Conservation (phyloP, 106 monocot genomes). For the Dioscorea dumetorum region DNA sequence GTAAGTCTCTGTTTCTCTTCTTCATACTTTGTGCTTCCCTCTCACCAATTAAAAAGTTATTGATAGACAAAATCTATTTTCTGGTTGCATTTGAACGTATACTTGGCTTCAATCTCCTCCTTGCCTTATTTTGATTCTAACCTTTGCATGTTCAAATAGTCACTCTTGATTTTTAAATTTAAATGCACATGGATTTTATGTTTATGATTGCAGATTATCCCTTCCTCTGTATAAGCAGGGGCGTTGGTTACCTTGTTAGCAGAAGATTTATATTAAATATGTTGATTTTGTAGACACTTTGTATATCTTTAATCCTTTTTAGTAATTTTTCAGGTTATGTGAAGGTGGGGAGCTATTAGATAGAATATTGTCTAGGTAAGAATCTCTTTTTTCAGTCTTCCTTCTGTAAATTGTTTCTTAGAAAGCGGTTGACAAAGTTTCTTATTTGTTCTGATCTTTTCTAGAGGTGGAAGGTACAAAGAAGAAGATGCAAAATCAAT, state of each 20-base stretch:
- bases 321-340: slow-evolving; percentile 38
- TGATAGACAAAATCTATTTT: no score
- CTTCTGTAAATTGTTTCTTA: no score
- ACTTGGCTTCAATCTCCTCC: no score
- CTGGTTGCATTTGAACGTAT: no score
- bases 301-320: neutral
- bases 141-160: no score
- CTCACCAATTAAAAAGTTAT: no score
- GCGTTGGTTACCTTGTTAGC: no score
- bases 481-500: slow-evolving; percentile 78
- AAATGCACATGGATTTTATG: no score
- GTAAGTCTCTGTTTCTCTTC: slow-evolving; percentile 24
- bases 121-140: no score
- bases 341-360: slow-evolving; percentile 81
- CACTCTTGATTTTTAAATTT: no score
- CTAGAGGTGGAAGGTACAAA: slow-evolving; percentile 68
- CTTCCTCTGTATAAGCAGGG: no score
- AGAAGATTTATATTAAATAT: neutral
- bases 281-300: neutral
- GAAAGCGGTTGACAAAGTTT: neutral
- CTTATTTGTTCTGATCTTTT: slow-evolving; percentile 10
- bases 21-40: neutral
- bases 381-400: neutral
- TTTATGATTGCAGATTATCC: no score
- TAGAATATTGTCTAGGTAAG: slow-evolving; percentile 73